Evolutionary conservation across 2,329 filamentous ascomycete species (phyloP).

Genomic region (Aspergillus ibericus): DNA sequence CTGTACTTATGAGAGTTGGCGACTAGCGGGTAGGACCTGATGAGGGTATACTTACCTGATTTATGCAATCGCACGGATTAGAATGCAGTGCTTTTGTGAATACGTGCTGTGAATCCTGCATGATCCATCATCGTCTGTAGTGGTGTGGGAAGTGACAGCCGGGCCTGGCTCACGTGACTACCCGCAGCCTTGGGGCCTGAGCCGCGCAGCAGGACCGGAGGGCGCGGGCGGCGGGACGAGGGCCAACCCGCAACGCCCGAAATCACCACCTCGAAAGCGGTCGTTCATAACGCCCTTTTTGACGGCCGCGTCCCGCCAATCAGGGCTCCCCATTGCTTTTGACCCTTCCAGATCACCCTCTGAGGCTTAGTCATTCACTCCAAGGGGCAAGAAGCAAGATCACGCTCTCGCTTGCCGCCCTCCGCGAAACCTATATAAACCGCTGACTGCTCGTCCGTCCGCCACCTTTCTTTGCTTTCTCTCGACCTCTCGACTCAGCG

Average conservation of each 20-base stretch:
- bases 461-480: constrained; percentile 15
- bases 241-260: constrained; percentile 7
- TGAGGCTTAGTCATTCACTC: constrained; percentile 28
- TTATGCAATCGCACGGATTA: neutral
- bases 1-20: constrained; percentile 12
- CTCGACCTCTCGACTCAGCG: constrained; percentile 15
- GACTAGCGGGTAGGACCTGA: neutral
- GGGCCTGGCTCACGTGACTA: constrained; percentile 21
- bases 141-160: neutral
- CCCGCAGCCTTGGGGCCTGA: neutral
- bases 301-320: constrained; percentile 33
- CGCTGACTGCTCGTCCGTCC: constrained; percentile 17
- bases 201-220: neutral
- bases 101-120: no score
- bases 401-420: constrained; percentile 23
- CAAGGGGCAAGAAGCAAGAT: constrained; percentile 12
- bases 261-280: constrained; percentile 38
- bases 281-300: constrained; percentile 43
- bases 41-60: neutral
- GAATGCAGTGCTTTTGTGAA: neutral
- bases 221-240: constrained; percentile 4
- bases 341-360: constrained; percentile 23
- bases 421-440: constrained; percentile 32
- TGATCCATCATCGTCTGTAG: no score
- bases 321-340: constrained; percentile 27